These are phyloP conservation scores for Glarea lozoyensis DNA, from an alignment of 495 filamentous ascomycete species.

Conservation along the genomic window DNA sequence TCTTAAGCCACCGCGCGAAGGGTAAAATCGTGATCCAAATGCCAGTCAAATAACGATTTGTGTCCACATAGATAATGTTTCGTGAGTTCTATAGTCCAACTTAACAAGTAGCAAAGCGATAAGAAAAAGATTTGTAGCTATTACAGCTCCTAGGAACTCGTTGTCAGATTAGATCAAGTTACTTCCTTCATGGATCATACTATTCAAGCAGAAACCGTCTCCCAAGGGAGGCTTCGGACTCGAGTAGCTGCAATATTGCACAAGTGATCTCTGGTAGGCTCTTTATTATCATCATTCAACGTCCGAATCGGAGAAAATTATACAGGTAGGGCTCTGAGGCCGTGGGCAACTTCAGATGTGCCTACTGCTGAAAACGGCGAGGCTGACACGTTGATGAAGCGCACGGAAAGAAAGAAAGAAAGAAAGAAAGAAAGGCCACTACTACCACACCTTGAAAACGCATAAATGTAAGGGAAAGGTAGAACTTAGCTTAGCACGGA, in stretches of 20 bases:
- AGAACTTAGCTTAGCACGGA: too few relatives aligned
- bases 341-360: neutral
- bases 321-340: neutral
- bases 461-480: too few relatives aligned
- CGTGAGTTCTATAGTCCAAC: too few relatives aligned
- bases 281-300: slow-evolving; percentile 21
- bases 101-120: too few relatives aligned
- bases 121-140: too few relatives aligned
- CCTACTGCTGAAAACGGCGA: neutral
- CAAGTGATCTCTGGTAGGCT: slow-evolving; percentile 16
- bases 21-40: neutral
- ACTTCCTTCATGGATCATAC: slow-evolving; percentile 16
- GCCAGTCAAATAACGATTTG: neutral
- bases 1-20: neutral
- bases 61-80: too few relatives aligned
- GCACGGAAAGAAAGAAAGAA: neutral
- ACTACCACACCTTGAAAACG: neutral
- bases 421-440: neutral
- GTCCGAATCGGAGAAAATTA: neutral
- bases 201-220: slow-evolving; percentile 15
- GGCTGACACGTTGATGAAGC: neutral
- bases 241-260: slow-evolving; percentile 7
- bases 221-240: slow-evolving; percentile 17
- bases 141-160: neutral
- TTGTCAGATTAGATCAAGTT: slow-evolving; percentile 25